Conservation (phyloP, 208 protist genomes). For the Naegleria fowleri region DNA sequence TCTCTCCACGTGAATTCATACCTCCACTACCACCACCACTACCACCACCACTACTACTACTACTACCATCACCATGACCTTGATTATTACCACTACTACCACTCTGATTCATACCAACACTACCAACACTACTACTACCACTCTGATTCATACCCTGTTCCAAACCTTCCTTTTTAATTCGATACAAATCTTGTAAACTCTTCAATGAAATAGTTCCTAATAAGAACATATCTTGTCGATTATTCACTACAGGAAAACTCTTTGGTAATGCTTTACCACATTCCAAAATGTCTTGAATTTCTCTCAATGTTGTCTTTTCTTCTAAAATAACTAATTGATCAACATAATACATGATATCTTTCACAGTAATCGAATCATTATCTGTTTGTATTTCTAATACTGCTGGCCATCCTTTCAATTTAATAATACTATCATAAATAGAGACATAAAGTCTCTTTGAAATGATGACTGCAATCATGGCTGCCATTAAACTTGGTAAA, state of each 20-base stretch:
- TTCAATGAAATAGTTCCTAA: neutral
- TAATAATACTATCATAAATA: slow-evolving; percentile 9
- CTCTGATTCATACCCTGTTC: neutral
- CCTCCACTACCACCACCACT: no score
- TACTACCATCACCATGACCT: no score
- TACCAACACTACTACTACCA: neutral
- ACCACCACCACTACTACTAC: no score
- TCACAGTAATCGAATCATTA: neutral
- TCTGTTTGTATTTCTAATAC: neutral
- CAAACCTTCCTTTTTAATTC: neutral
- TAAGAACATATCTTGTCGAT: neutral
- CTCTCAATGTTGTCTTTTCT: neutral
- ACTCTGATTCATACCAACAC: neutral
- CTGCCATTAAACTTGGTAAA: neutral
- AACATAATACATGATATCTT: slow-evolving; percentile 1
- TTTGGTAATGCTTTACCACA: neutral
- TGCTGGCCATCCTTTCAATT: neutral
- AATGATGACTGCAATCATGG: neutral
- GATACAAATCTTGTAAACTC: neutral
- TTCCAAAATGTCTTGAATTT: neutral
- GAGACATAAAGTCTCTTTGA: neutral
- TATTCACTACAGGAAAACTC: neutral
- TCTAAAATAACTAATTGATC: neutral
- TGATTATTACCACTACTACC: no score
- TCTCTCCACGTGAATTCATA: no score